These are phyloP conservation scores for Leccinum olivaceopallidum DNA, from an alignment of 768 basidiomycete genomes.

Conservation along the genomic window DNA sequence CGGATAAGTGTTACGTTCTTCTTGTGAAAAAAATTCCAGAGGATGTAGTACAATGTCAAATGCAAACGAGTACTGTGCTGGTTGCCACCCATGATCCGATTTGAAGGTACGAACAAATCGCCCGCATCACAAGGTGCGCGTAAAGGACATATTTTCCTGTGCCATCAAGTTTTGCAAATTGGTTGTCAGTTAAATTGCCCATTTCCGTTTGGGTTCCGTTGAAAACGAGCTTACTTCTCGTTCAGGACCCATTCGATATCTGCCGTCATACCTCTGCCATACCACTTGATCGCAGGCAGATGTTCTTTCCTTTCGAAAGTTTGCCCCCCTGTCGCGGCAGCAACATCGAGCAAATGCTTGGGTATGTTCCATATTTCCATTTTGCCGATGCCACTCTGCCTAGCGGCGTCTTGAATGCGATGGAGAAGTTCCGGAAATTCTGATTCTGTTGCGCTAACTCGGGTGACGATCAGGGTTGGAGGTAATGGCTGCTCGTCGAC, in stretches of 20 bases:
- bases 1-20: too few relatives aligned
- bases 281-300: conserved; percentile 50
- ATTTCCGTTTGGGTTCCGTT: background rate
- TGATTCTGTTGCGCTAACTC: conserved; percentile 34
- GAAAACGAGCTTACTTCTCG: conserved; percentile 39
- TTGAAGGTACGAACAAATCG: too few relatives aligned
- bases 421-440: conserved; percentile 38
- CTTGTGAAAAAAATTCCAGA: too few relatives aligned
- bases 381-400: conserved; percentile 32
- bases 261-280: conserved; percentile 36
- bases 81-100: too few relatives aligned
- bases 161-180: too few relatives aligned
- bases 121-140: too few relatives aligned
- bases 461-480: conserved; percentile 45
- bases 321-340: conserved; percentile 32
- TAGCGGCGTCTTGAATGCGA: conserved; percentile 37
- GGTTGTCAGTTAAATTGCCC: background rate
- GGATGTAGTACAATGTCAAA: too few relatives aligned
- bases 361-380: conserved; percentile 53
- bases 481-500: conserved; percentile 36
- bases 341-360: conserved; percentile 30
- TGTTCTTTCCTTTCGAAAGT: conserved; percentile 38
- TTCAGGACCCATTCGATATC: conserved; percentile 48
- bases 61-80: too few relatives aligned
- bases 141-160: too few relatives aligned